Evolutionary conservation across 2,329 filamentous ascomycete genomes (phyloP), one percentile per base, ranked within the genome.

Genomic region (Colletotrichum spinosum): DNA sequence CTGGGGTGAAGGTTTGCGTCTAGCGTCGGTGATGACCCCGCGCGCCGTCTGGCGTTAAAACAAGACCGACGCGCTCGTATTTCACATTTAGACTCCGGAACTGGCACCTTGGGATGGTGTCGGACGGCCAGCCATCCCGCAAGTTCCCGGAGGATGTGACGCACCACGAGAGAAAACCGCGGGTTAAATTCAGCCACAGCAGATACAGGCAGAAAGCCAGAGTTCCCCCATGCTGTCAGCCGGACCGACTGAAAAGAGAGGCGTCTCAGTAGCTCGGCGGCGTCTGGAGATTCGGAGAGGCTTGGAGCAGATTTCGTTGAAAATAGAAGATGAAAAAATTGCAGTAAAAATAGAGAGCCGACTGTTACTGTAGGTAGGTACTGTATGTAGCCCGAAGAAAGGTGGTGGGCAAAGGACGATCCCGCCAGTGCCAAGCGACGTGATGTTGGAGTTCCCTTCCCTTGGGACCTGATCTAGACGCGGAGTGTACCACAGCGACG

Each of bases 401-500:
- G 6, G 55, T 34, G 46, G 13, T 45, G 3, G 42, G 13, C 41
- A 38, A 13, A 51, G 37, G 57, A 37, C 51, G 57, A 52, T 48
- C 58, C 12, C 34, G 56, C 55, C 42, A 50, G 46, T 33, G 62
- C 58, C 52, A 56, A 53, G 62, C 48, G 58, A 56, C 62, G 62
- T 53, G 46, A 53, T 49, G 46, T 45, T 25, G 25, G 25, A 25
- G 25, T 25, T 25, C 25, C 25, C 25, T 25, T 25, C 25, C 25
- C 25, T 25, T 5, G 25, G 25, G 25, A 25, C 25, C 25, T 25
- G 25, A 1, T 25, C 25, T 25, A 25, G 25, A 25, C 25, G 25
- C 25, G 25, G 25, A 25, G 25, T 25, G 25, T 25, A 25, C 25
- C 25, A 25, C 25, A 25, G 4, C 4, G 4, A 25, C 4, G 25